These are phyloP conservation scores for Talaromyces sp. DNA, from an alignment of 2,329 filamentous ascomycete species.

Conservation along the genomic window DNA sequence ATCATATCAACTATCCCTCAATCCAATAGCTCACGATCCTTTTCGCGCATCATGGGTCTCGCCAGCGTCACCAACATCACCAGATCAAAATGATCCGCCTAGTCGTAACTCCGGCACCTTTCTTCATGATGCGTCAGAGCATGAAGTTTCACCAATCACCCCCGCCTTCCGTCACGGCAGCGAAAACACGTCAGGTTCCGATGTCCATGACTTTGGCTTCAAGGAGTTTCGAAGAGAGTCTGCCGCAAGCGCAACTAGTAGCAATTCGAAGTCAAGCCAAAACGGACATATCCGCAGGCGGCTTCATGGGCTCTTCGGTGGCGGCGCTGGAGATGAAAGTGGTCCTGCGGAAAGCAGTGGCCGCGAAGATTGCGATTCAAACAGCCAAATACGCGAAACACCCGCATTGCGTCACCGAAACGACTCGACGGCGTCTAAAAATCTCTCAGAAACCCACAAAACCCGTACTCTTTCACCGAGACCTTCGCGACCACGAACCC, in stretches of 20 bases:
- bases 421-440: conserved; percentile 74
- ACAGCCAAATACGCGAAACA: conserved; percentile 56
- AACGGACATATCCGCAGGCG: conserved; percentile 73
- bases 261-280: conserved; percentile 72
- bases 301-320: conserved; percentile 87
- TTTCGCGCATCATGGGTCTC: conserved; percentile 13
- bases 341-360: conserved; percentile 57
- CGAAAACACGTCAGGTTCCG: conserved; percentile 54
- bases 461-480: conserved; percentile 67
- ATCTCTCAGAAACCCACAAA: conserved; percentile 40
- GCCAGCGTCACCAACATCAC: conserved; percentile 25
- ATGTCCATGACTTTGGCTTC: conserved; percentile 61
- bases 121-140: conserved; percentile 40
- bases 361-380: conserved; percentile 67
- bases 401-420: conserved; percentile 69
- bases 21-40: conserved; percentile 19
- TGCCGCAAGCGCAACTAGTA: conserved; percentile 82
- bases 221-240: conserved; percentile 80
- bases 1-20: conserved; percentile 17
- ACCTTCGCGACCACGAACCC: conserved; percentile 77
- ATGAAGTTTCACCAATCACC: conserved; percentile 61
- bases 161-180: conserved; percentile 64
- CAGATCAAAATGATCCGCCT: conserved; percentile 23
- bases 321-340: conserved; percentile 92
- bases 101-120: conserved; percentile 35